Evolutionary conservation across 2,329 filamentous ascomycete species (phyloP).

Genomic region (Aspergillus melleus): DNA sequence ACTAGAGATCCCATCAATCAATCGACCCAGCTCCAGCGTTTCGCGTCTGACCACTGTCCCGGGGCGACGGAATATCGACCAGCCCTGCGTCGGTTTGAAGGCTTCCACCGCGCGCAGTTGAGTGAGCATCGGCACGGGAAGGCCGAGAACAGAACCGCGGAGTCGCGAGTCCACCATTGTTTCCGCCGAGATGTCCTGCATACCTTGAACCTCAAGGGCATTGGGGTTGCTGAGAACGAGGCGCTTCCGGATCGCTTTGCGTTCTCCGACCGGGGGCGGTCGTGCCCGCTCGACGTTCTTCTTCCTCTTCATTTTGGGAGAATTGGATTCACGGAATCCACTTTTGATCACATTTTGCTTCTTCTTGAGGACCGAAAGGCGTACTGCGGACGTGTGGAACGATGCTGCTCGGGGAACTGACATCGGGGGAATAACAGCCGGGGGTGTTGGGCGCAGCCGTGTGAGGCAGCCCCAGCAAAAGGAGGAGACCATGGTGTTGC

Average conservation of each 20-base stretch:
- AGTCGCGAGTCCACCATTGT: conserved; percentile 57
- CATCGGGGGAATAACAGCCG: conserved; percentile 41
- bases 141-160: conserved; percentile 65
- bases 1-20: conserved; percentile 58
- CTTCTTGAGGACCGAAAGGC: conserved; percentile 45
- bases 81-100: conserved; percentile 87
- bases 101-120: conserved; percentile 79
- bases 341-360: conserved; percentile 47
- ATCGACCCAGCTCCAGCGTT: conserved; percentile 68
- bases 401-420: conserved; percentile 47
- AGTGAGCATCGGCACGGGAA: conserved; percentile 72
- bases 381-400: conserved; percentile 48
- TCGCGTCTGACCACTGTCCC: conserved; percentile 76
- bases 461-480: conserved; percentile 62
- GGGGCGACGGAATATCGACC: conserved; percentile 81
- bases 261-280: conserved; percentile 72
- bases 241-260: conserved; percentile 82
- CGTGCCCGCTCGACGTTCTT: conserved; percentile 46
- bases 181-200: conserved; percentile 60
- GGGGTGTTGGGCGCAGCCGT: conserved; percentile 45
- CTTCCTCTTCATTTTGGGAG: conserved; percentile 49
- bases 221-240: conserved; percentile 94
- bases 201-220: conserved; percentile 72
- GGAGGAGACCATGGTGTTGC: conserved; percentile 54
- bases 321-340: conserved; percentile 38